phyloP scores from a whole-genome alignment of 352 stramenopile species.

The Halophytophthora polymorphica region DNA sequence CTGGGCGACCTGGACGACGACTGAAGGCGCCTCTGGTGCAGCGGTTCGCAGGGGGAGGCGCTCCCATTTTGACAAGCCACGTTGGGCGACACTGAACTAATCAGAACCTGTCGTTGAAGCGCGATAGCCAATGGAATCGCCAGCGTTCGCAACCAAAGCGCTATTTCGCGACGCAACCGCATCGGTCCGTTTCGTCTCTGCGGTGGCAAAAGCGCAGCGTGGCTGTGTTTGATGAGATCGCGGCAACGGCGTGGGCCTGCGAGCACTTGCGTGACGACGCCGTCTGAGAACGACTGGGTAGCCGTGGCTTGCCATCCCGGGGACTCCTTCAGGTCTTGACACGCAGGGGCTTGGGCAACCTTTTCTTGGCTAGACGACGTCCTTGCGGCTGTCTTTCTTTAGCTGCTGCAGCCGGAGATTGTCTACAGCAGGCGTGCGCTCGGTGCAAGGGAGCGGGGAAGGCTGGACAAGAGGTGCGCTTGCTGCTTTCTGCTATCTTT shows the following conservation, averaged over 20 bases:
- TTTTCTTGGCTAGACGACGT: constrained; percentile 23
- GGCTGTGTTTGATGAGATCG: constrained; percentile 4
- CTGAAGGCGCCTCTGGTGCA: constrained; percentile 13
- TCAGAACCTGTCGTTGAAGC: constrained; percentile 20
- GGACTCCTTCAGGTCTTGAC: neutral
- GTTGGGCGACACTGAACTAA: constrained; percentile 5
- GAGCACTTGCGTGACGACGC: neutral
- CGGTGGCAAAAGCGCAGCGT: neutral
- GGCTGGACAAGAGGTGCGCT: too few species aligned
- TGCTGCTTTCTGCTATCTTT: constrained; percentile 22
- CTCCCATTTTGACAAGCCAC: constrained; percentile 13
- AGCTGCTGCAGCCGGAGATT: constrained; percentile 10
- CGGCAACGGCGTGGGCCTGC: neutral
- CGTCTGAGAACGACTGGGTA: neutral
- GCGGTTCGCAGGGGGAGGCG: neutral
- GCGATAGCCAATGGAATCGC: constrained; percentile 7
- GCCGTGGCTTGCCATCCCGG: too few species aligned
- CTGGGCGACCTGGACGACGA: constrained; percentile 46
- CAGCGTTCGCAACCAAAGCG: neutral
- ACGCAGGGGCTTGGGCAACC: neutral
- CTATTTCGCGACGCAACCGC: constrained; percentile 16
- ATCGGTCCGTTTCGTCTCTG: constrained; percentile 7
- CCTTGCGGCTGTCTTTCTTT: constrained; percentile 25
- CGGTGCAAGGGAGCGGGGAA: neutral
- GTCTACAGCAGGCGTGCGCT: neutral